Conservation (phyloP, 2,329 filamentous ascomycete species). For the Pseudogymnoascus sp. region DNA sequence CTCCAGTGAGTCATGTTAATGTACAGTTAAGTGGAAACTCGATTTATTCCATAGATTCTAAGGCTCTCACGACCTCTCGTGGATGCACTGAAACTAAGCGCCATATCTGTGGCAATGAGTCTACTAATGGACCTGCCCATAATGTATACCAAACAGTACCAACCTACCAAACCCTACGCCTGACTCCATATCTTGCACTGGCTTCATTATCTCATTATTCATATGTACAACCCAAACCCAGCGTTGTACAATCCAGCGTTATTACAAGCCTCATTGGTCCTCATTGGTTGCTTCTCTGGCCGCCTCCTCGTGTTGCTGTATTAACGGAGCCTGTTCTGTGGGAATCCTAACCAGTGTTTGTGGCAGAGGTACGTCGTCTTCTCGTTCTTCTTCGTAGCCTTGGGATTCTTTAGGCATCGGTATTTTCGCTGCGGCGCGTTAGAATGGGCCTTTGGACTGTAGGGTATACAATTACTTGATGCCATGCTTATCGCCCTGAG, state of each 20-base stretch:
- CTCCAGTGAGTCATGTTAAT: neutral
- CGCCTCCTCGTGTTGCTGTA: slow-evolving; percentile 53
- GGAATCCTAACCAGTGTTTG: slow-evolving; percentile 80
- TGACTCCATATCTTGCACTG: neutral
- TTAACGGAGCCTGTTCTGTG: slow-evolving; percentile 62
- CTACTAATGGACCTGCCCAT: neutral
- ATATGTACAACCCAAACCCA: neutral
- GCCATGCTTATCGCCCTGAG: slow-evolving; percentile 80
- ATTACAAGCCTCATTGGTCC: slow-evolving; percentile 2
- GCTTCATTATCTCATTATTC: neutral
- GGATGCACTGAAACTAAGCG: slow-evolving; percentile 1
- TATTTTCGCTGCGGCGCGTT: slow-evolving; percentile 50
- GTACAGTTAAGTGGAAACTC: slow-evolving; percentile 1
- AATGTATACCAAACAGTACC: neutral
- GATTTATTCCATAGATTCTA: neutral
- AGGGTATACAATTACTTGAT: slow-evolving; percentile 49
- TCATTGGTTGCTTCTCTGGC: neutral
- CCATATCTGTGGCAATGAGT: neutral
- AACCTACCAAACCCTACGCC: slow-evolving; percentile 4
- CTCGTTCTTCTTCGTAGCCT: slow-evolving; percentile 32
- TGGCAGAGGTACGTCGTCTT: slow-evolving; percentile 47
- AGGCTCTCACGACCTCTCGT: neutral
- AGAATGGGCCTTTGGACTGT: slow-evolving; percentile 13
- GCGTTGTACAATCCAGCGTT: neutral
- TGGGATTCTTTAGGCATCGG: slow-evolving; percentile 46